A percentile compares a stretch with the other conserved stretches of the same genome.
Conservation (phyloP, 169 alveolate genomes). For the Amoebophrya sp. region DNA sequence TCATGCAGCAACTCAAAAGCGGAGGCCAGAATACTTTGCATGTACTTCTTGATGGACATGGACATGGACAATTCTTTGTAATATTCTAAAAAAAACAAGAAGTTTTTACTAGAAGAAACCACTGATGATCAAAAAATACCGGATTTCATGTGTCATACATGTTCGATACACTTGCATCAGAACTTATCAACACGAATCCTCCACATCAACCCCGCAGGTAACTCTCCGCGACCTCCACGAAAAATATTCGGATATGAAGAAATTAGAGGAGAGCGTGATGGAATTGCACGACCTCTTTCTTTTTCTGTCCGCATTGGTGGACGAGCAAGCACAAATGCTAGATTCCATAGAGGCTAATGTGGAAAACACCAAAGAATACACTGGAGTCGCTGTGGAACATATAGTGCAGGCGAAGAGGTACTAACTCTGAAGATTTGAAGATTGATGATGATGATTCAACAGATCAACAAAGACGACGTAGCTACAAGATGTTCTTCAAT, state of each 20-base stretch:
- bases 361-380: neutral
- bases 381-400: neutral
- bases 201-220: neutral
- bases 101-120: neutral
- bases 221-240: neutral
- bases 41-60: neutral
- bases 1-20: neutral
- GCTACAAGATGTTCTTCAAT: too few species aligned
- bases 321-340: neutral
- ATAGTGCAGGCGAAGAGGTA: neutral
- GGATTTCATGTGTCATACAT: neutral
- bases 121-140: neutral
- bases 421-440: neutral
- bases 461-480: too few species aligned
- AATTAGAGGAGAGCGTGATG: neutral
- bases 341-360: neutral
- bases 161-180: neutral
- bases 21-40: neutral
- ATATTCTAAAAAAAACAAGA: neutral
- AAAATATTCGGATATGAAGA: conserved; percentile 7
- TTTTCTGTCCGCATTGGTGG: neutral
- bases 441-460: too few species aligned
- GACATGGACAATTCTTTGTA: neutral
- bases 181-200: neutral
- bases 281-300: neutral